Percentiles rank a stretch among this genome's conserved stretches.
Evolutionary conservation across 495 filamentous ascomycete species (phyloP).

Genomic region (Parachaetomium inaequale): DNA sequence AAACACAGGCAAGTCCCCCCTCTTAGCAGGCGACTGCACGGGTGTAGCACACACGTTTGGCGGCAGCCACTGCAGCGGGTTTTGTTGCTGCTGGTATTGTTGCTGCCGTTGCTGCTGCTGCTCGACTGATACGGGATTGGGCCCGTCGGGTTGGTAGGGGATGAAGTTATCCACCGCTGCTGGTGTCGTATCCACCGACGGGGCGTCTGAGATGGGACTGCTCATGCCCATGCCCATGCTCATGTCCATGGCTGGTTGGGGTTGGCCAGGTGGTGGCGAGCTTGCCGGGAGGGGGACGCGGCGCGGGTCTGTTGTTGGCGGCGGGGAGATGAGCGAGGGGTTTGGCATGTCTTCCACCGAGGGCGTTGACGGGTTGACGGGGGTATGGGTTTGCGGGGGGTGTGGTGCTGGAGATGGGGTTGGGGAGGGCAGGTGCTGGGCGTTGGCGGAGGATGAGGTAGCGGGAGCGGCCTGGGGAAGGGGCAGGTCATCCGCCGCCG

Average conservation of each 20-base stretch:
- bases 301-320: constrained; percentile 7
- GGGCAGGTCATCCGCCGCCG: constrained; percentile 14
- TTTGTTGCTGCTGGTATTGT: constrained; percentile 23
- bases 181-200: constrained; percentile 1
- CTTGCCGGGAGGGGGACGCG: constrained; percentile 18
- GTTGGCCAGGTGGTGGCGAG: constrained; percentile 27
- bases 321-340: background rate
- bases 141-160: constrained; percentile 41
- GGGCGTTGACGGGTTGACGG: constrained; percentile 13
- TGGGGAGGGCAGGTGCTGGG: constrained; percentile 8
- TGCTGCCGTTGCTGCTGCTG: constrained; percentile 24
- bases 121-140: constrained; percentile 24
- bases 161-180: constrained; percentile 26
- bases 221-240: background rate
- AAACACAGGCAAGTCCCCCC: constrained; percentile 33
- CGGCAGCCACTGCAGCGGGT: constrained; percentile 37
- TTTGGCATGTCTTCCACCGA: background rate
- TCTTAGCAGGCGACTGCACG: constrained; percentile 24
- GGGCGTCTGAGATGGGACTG: constrained; percentile 13
- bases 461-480: constrained; percentile 3
- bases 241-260: background rate
- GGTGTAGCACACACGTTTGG: constrained; percentile 30
- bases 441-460: background rate
- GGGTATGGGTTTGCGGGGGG: background rate
- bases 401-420: background rate